Conservation (phyloP, 1,139 yeast genomes). For the Scheffersomyces segobiensis region DNA sequence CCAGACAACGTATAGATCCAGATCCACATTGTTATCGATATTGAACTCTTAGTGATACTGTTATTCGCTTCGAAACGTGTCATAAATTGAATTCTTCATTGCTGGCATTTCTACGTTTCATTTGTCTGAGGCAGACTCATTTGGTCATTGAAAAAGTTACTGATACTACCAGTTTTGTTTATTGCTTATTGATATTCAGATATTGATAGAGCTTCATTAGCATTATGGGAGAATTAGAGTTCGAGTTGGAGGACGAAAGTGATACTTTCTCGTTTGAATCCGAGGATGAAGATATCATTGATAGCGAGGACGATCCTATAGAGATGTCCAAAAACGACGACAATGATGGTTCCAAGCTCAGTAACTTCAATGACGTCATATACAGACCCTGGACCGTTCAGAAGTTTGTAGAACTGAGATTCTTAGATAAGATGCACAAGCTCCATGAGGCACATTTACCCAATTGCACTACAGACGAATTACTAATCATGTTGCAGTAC, state of each 20-base stretch:
- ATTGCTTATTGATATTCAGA: not conserved
- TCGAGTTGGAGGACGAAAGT: not conserved
- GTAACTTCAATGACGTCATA: slow-evolving; percentile 1
- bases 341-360: slow-evolving; percentile 2
- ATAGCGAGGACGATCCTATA: not conserved
- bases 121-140: not conserved
- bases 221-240: not conserved
- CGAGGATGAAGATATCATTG: slow-evolving; percentile 1
- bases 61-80: too few species aligned
- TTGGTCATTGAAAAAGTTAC: not conserved
- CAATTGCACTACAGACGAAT: slow-evolving; percentile 39
- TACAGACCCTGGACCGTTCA: slow-evolving; percentile 30
- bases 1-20: too few species aligned
- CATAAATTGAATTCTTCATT: not conserved
- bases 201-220: not conserved
- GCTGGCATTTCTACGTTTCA: not conserved
- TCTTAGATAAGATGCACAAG: slow-evolving; percentile 15
- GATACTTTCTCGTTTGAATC: not conserved
- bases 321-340: not conserved
- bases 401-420: slow-evolving; percentile 22
- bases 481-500: slow-evolving; percentile 54
- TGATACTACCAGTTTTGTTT: too few species aligned
- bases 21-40: not conserved
- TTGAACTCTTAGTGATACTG: not conserved
- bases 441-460: slow-evolving; percentile 27